Conservation (phyloP, 179 eudicot species). For the Amaranthus tricolor region DNA sequence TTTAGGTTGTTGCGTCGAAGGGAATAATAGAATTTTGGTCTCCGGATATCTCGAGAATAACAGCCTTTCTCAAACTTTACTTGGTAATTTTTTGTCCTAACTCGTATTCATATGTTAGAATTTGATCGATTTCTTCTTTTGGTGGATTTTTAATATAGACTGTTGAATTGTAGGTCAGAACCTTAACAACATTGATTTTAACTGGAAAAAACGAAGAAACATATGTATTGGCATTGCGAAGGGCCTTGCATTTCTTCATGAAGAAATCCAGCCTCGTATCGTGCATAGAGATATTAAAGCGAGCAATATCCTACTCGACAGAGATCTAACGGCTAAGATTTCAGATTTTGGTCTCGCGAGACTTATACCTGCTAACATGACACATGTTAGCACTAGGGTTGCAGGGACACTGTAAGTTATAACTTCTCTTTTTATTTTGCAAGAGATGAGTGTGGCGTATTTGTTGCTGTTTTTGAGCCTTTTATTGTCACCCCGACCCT, state of each 20-base stretch:
- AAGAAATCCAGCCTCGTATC: slow-evolving; percentile 67
- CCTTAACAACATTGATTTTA: slow-evolving; percentile 38
- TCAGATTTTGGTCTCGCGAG: slow-evolving; percentile 96
- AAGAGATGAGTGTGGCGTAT: background rate
- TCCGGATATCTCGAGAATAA: slow-evolving; percentile 57
- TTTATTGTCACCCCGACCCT: background rate
- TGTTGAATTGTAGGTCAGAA: slow-evolving; percentile 41
- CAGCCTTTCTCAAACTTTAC: slow-evolving; percentile 54
- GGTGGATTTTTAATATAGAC: slow-evolving; percentile 1
- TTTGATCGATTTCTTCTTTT: slow-evolving; percentile 6
- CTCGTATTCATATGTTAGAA: background rate
- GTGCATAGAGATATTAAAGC: slow-evolving; percentile 92
- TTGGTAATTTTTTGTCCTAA: slow-evolving; percentile 34
- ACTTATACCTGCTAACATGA: slow-evolving; percentile 60
- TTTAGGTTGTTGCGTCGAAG: slow-evolving; percentile 60
- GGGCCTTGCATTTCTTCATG: slow-evolving; percentile 87
- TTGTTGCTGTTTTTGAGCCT: background rate
- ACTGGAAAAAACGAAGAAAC: slow-evolving; percentile 54
- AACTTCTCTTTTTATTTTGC: background rate
- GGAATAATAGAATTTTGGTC: slow-evolving; percentile 45
- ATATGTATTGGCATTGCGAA: slow-evolving; percentile 71
- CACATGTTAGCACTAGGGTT: slow-evolving; percentile 85
- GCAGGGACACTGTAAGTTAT: slow-evolving; percentile 89
- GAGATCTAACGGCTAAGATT: slow-evolving; percentile 66
- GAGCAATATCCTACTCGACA: slow-evolving; percentile 85